Evolutionary conservation across 257 asterid species (phyloP).

Genomic region (Linaria vulgaris): DNA sequence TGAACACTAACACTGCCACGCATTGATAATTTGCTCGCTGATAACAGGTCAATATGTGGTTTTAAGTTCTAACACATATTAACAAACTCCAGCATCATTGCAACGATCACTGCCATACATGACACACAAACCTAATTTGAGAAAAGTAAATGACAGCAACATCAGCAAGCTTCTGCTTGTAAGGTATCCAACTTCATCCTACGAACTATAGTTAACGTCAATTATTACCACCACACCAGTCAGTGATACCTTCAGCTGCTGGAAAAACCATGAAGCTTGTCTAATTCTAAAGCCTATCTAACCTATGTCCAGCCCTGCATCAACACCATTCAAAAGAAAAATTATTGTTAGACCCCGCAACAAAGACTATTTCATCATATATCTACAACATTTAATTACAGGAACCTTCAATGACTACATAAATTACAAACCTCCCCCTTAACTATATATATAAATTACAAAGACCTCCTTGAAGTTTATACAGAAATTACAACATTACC

Average conservation of each 20-base stretch:
- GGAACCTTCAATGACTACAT: no score
- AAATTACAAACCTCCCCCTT: no score
- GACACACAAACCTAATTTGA: neutral
- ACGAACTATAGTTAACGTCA: neutral
- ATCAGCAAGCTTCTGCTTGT: conserved; percentile 12
- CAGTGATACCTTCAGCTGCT: conserved; percentile 14
- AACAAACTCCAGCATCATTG: conserved; percentile 8
- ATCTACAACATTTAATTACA: no score
- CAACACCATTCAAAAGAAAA: no score
- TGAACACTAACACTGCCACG: no score
- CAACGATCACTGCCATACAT: neutral
- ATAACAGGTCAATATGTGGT: neutral
- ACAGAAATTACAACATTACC: no score
- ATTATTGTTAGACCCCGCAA: conserved; percentile 13
- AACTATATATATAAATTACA: neutral
- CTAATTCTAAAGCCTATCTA: neutral
- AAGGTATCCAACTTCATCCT: neutral
- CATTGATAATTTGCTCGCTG: neutral
- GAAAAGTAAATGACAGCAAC: neutral
- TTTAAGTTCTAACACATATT: neutral
- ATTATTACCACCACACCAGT: conserved; percentile 11
- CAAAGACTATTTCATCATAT: no score
- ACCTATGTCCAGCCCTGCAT: neutral
- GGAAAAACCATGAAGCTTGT: conserved; percentile 13
- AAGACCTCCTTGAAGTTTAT: neutral